phyloP scores from a whole-genome alignment of 768 basidiomycete genomes.

The Phlebiopsis flavidoalba region DNA sequence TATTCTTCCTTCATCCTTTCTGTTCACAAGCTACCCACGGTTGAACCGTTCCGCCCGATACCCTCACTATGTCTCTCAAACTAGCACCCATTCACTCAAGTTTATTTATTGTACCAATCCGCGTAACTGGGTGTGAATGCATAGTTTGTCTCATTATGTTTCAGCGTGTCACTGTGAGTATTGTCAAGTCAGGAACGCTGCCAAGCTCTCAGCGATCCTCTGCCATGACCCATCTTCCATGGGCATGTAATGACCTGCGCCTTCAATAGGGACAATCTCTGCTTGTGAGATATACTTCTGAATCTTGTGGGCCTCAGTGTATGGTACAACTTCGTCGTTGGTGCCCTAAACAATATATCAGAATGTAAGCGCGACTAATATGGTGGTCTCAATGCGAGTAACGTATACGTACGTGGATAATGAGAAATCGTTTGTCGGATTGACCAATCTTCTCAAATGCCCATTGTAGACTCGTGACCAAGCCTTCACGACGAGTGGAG shows the following conservation, averaged over 20 bases:
- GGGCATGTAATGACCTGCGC: conserved; percentile 44
- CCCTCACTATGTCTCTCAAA: neutral
- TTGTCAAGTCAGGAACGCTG: conserved; percentile 11
- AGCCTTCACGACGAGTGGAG: conserved; percentile 52
- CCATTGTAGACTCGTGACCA: conserved; percentile 51
- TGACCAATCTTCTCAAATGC: conserved; percentile 42
- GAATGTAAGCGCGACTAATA: neutral
- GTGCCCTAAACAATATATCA: conserved; percentile 40
- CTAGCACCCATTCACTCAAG: neutral
- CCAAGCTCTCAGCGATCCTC: conserved; percentile 13
- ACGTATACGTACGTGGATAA: conserved; percentile 45
- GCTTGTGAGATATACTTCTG: conserved; percentile 40
- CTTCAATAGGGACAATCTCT: conserved; percentile 42
- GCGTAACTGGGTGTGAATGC: neutral
- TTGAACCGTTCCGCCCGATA: neutral
- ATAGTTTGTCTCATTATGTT: too few relatives aligned
- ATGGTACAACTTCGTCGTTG: conserved; percentile 48
- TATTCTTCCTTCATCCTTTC: neutral
- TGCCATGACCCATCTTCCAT: conserved; percentile 17
- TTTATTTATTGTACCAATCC: neutral
- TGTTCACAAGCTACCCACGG: neutral
- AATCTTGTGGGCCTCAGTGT: conserved; percentile 47
- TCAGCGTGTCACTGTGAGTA: neutral
- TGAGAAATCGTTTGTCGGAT: conserved; percentile 42
- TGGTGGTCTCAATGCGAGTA: neutral